Evolutionary conservation across 2,329 filamentous ascomycete species (phyloP).

Genomic region (Sphaerulina musiva): DNA sequence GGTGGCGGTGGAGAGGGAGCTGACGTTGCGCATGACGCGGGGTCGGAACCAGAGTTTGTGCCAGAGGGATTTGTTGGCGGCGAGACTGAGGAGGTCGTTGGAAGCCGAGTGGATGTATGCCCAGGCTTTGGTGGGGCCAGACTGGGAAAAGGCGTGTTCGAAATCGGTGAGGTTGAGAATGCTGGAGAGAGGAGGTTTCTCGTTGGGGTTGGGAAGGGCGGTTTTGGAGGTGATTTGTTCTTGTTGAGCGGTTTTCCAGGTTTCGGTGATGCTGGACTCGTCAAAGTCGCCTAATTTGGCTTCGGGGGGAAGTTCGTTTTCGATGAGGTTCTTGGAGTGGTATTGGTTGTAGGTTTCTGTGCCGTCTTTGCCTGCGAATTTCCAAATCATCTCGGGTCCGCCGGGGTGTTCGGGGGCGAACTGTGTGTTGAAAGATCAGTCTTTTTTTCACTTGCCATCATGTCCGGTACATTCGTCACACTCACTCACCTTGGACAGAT

Average conservation of each 20-base stretch:
- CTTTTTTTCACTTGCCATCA: neutral
- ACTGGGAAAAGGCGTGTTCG: constrained; percentile 36
- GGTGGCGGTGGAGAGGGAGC: constrained; percentile 32
- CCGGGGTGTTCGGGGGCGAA: constrained; percentile 61
- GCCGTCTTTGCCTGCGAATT: constrained; percentile 51
- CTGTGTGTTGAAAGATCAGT: neutral
- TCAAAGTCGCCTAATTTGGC: constrained; percentile 38
- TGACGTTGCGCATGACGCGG: constrained; percentile 41
- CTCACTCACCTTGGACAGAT: constrained; percentile 48
- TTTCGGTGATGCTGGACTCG: constrained; percentile 27
- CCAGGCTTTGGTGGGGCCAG: constrained; percentile 36
- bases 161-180: constrained; percentile 46
- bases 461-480: too few species aligned
- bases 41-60: constrained; percentile 44
- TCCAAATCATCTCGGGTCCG: constrained; percentile 49
- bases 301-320: constrained; percentile 38
- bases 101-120: constrained; percentile 45
- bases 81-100: constrained; percentile 45
- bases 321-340: constrained; percentile 43
- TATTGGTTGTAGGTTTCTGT: constrained; percentile 50
- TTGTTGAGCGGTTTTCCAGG: constrained; percentile 30
- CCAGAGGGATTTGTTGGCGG: constrained; percentile 40
- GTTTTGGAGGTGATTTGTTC: constrained; percentile 20
- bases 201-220: constrained; percentile 25
- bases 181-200: constrained; percentile 42